Base-by-base conservation (phyloP, 306 rosid genomes). In the Cajanus cajan region DNA sequence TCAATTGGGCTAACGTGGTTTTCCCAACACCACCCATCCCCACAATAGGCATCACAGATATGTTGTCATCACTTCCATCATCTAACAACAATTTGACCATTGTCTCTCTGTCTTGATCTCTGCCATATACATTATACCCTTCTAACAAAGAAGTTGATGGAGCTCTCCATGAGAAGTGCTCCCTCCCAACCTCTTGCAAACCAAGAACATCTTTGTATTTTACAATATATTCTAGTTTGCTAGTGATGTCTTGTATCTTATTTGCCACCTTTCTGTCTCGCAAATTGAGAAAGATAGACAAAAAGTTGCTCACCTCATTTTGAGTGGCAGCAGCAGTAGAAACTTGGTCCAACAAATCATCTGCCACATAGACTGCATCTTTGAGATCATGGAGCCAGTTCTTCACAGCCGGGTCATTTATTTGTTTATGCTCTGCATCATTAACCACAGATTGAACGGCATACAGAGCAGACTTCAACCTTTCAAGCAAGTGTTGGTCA, bases 281-380 rank as follows among this genome's bases (percentile, higher is more conserved):
- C 15, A 39, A 13, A 36, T 6, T 40, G 6, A 52, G 75, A 67
- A 8, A 24, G 51, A 10, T 4, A 63, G 24, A 25, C 4, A 77
- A 65, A 7, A 51, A 19, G 36, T 50, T 77, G 13, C n/a, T 10
- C 18, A 68, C 69, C 82, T 43, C 31, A 12, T 43, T 37, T 12
- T 14, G 61, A 66, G 76, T 57, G 0, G 34, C 57, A 25, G 76
- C 47, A 25, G 40, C 13, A 4, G 69, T 55, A 19, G 45, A 45
- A 57, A 85, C 40, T 10, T 63, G 76, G 13, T 78, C 86, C 34
- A 85, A 21, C 50, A 78, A 18, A 13, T 74, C 76, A 16, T 79
- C 82, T 1, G 76, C 76, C 0, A 18, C 14, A 2, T 57, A 67
- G 7, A 71, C 12, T 1, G 77, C 77, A 45, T 79, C 71, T 31